These are phyloP conservation scores for Talaromyces funiculosus DNA, from an alignment of 2,329 filamentous ascomycete genomes.

Conservation along the genomic window DNA sequence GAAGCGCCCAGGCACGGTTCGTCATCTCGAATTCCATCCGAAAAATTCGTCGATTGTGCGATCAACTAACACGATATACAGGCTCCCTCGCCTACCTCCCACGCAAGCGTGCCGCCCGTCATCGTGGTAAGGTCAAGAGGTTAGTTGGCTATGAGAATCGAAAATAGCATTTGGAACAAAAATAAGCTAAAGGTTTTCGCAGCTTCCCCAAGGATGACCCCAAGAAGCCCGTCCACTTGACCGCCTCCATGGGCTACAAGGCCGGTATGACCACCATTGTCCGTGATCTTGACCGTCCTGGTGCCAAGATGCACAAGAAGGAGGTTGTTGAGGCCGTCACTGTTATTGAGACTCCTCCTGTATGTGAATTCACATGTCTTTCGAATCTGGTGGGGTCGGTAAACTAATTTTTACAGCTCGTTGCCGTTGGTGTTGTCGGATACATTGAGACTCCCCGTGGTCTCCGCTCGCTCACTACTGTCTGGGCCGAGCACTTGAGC, in stretches of 20 bases:
- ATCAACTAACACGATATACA: conserved; percentile 32
- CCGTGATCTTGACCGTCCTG: conserved; percentile 96
- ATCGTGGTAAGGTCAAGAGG: conserved; percentile 98
- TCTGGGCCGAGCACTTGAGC: conserved; percentile 98
- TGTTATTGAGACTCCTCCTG: conserved; percentile 88
- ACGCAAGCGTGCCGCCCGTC: conserved; percentile 86
- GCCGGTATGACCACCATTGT: conserved; percentile 99
- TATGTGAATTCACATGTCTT: conserved; percentile 67
- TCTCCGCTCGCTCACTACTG: conserved; percentile 97
- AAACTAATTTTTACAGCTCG: conserved; percentile 65
- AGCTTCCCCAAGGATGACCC: conserved; percentile 99
- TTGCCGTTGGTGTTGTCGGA: conserved; percentile 98
- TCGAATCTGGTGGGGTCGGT: conserved; percentile 5
- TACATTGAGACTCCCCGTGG: conserved; percentile 99
- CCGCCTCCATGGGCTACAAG: conserved; percentile 98
- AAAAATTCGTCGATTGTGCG: conserved; percentile 24
- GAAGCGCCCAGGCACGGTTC: conserved; percentile 94
- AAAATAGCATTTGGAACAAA: conserved; percentile 10
- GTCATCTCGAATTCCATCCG: conserved; percentile 30
- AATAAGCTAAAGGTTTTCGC: conserved; percentile 25
- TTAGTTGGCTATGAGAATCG: conserved; percentile 49
- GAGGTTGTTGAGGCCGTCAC: conserved; percentile 85
- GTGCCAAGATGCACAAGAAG: conserved; percentile 99
- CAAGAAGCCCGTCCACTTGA: conserved; percentile 99
- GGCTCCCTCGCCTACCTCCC: conserved; percentile 78